These are phyloP conservation scores for Solanum lignicaule DNA, from an alignment of 257 asterid genomes.

Conservation along the genomic window DNA sequence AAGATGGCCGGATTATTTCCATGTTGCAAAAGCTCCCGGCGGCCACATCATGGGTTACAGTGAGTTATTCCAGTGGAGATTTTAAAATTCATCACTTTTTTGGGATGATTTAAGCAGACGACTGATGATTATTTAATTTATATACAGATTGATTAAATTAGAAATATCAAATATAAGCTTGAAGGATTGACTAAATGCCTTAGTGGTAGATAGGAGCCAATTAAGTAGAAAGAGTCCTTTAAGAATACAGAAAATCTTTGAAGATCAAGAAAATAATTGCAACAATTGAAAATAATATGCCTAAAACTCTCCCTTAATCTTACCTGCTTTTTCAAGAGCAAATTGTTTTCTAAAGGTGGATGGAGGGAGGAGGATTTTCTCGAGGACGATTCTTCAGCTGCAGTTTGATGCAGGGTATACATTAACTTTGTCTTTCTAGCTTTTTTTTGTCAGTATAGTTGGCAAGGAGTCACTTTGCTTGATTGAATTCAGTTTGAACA, in stretches of 20 bases:
- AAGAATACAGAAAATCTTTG: background rate
- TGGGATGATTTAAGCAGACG: background rate
- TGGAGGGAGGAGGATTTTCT: background rate
- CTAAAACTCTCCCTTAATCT: background rate
- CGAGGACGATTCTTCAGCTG: background rate
- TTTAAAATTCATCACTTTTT: background rate
- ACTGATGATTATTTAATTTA: background rate
- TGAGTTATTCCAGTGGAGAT: conserved; percentile 4
- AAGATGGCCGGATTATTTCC: conserved; percentile 96
- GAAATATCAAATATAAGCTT: background rate
- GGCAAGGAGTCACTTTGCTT: background rate
- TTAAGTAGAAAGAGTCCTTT: background rate
- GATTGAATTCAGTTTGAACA: background rate
- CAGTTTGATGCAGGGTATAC: background rate
- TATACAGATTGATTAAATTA: background rate
- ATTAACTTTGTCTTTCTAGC: background rate
- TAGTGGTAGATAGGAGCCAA: background rate
- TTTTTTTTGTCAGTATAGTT: background rate
- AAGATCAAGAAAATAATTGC: background rate
- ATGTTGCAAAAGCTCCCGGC: conserved; percentile 89
- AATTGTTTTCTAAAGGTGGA: background rate
- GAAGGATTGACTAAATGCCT: background rate
- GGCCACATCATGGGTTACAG: conserved; percentile 50
- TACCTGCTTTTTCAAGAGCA: background rate
- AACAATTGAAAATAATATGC: background rate